Evolutionary conservation across 192 early-diverging fungal genomes (phyloP).

Genomic region (Coemansia sp.): DNA sequence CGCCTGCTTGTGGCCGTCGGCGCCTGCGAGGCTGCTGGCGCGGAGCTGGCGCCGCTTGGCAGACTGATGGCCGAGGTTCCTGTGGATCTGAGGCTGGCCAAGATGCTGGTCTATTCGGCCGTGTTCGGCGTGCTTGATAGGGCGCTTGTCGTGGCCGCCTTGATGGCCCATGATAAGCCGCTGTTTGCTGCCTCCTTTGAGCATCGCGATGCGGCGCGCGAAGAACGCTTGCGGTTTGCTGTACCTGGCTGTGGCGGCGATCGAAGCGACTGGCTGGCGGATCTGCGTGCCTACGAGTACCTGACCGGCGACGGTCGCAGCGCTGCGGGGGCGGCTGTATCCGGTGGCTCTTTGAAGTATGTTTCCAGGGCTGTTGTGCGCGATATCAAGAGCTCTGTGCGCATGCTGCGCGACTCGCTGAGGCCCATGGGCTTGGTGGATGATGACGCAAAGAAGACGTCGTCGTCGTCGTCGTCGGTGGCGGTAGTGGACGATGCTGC

Average conservation of each 20-base stretch:
- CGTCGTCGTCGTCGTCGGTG: too few species aligned
- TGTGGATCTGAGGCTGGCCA: conserved; percentile 73
- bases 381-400: conserved; percentile 59
- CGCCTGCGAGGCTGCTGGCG: conserved; percentile 53
- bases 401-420: conserved; percentile 61
- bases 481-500: background rate
- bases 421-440: conserved; percentile 2
- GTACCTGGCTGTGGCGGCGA: conserved; percentile 18
- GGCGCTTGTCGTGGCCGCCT: conserved; percentile 63
- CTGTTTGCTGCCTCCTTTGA: conserved; percentile 29
- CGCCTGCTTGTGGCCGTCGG: conserved; percentile 58
- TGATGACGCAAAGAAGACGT: too few species aligned
- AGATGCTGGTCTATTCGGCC: conserved; percentile 72
- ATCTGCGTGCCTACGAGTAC: conserved; percentile 54
- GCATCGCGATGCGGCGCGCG: background rate
- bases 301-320: conserved; percentile 13
- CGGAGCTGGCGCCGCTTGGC: conserved; percentile 68
- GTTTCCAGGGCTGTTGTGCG: conserved; percentile 63
- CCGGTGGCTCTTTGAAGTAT: conserved; percentile 3
- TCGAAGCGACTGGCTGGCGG: conserved; percentile 69
- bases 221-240: conserved; percentile 43
- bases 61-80: conserved; percentile 68
- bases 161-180: conserved; percentile 48
- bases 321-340: too few species aligned
- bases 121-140: conserved; percentile 72